Base-by-base conservation (phyloP, 495 filamentous ascomycete species). In the Trichoderma gamsii region DNA sequence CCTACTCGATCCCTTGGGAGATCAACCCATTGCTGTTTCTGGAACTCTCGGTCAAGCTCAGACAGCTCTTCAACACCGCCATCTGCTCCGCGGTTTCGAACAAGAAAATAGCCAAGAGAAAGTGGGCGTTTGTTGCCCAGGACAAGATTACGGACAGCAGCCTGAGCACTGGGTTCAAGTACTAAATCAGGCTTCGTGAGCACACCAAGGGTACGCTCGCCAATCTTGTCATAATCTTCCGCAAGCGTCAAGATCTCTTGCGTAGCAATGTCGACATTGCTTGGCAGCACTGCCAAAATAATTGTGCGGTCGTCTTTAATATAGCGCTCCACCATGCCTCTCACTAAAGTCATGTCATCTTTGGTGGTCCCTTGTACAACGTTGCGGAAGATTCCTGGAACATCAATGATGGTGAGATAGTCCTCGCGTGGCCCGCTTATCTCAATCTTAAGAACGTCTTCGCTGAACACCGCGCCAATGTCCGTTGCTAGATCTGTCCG, bases 351-450 rank as follows among this genome's bases (percentile, higher is more conserved):
- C 15, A 81, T 83, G 52, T 87, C 84, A 0, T 49, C 52, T 2
- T 77, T 80, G 0, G 81, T 86, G 1, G 78, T n/a, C 27, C 82
- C 83, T 21, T 75, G 67, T 9, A 78, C 83, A 0, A 80, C 75
- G n/a, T 73, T 83, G n/a, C 80, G 81, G 73, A 90, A 89, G 41
- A 89, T 85, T 11, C 87, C 85, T 1, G 87, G 87, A 3, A 89
- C 80, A 70, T 90, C 86, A 52, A 89, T 84, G 1, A 90, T 76
- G 61, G 78, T 88, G 2, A 90, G 74, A 69, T 90, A 81, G 23
- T 84, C 76, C 67, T 86, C 77, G 0, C 68, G 66, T 0, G 86
- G 87, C 6, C 88, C 86, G 44, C 70, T 72, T 2, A 88, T 82
- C 67, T 88, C 84, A 7, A 89, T 77, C 23, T 78, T 80, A 18